A percentile compares a stretch with the other conserved stretches of the same genome.
These are phyloP conservation scores for Penicillium longicatenatum DNA, from an alignment of 495 filamentous ascomycete species.

Conservation along the genomic window DNA sequence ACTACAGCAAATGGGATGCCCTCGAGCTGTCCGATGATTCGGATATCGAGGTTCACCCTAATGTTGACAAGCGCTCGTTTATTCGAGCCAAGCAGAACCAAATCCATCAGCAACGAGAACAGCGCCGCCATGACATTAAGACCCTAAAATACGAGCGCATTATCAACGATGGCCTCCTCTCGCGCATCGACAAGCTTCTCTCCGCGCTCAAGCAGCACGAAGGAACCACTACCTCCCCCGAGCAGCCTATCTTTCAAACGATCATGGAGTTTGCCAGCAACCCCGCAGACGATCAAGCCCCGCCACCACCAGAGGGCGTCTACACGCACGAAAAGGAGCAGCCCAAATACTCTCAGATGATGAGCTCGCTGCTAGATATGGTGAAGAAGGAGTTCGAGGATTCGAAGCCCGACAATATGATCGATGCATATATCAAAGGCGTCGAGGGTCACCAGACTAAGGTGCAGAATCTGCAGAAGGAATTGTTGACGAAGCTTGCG, in stretches of 20 bases:
- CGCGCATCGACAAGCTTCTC: slow-evolving; percentile 78
- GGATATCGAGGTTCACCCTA: slow-evolving; percentile 97
- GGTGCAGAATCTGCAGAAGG: slow-evolving; percentile 73
- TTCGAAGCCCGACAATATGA: slow-evolving; percentile 61
- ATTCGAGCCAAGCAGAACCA: slow-evolving; percentile 97
- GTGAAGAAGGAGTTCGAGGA: slow-evolving; percentile 88
- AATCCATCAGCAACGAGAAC: slow-evolving; percentile 85
- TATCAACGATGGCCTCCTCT: slow-evolving; percentile 87
- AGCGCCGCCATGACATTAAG: slow-evolving; percentile 83
- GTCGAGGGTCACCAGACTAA: slow-evolving; percentile 74
- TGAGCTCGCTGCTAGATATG: slow-evolving; percentile 87
- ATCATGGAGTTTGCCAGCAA: slow-evolving; percentile 78
- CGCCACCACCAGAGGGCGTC: slow-evolving; percentile 72
- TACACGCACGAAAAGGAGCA: slow-evolving; percentile 72
- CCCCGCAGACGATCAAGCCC: slow-evolving; percentile 72
- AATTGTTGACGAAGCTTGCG: slow-evolving; percentile 70
- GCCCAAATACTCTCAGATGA: slow-evolving; percentile 93
- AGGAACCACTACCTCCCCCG: slow-evolving; percentile 68
- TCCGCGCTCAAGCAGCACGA: slow-evolving; percentile 67
- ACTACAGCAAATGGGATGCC: slow-evolving; percentile 97
- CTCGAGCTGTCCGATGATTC: slow-evolving; percentile 97
- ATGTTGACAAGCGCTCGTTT: slow-evolving; percentile 98
- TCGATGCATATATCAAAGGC: slow-evolving; percentile 72
- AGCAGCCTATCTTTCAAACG: slow-evolving; percentile 81
- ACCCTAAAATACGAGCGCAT: slow-evolving; percentile 90